phyloP scores from a whole-genome alignment of 495 filamentous ascomycete genomes.

The Penicillium antarcticum region DNA sequence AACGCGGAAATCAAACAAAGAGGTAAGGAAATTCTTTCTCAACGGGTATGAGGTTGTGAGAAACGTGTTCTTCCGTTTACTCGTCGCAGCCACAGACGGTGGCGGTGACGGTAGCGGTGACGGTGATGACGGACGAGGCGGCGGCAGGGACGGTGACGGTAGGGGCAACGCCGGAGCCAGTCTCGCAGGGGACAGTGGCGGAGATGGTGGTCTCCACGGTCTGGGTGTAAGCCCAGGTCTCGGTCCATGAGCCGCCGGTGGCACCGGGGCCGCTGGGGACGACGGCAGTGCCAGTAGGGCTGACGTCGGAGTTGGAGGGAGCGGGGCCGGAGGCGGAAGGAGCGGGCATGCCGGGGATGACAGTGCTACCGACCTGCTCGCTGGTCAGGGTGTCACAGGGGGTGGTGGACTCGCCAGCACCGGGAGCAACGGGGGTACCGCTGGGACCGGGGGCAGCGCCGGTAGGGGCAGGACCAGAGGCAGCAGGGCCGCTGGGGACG shows the following conservation, averaged over 20 bases:
- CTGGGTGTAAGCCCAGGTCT: constrained; percentile 2
- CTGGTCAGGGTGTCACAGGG: constrained; percentile 23
- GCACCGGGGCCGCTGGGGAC: neutral
- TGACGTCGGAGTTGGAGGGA: constrained; percentile 8
- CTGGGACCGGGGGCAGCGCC: neutral
- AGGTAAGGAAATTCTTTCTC: neutral
- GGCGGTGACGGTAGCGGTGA: constrained; percentile 31
- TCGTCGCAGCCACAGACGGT: constrained; percentile 27
- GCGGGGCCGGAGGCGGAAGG: constrained; percentile 6
- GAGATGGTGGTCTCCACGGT: constrained; percentile 19
- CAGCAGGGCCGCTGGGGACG: constrained; percentile 2
- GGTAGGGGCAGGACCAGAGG: constrained; percentile 1
- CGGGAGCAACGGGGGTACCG: constrained; percentile 2
- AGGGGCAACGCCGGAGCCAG: constrained; percentile 11
- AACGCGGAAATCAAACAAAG: constrained; percentile 2
- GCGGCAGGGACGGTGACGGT: constrained; percentile 7
- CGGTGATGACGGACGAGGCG: constrained; percentile 12
- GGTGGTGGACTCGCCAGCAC: constrained; percentile 4
- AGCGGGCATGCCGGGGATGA: constrained; percentile 8
- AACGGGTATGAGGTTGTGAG: neutral
- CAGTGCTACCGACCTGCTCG: constrained; percentile 4
- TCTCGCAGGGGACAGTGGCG: constrained; percentile 5
- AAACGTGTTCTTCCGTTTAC: constrained; percentile 10
- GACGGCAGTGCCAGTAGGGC: constrained; percentile 4
- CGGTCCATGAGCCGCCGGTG: neutral